phyloP scores from a whole-genome alignment of 2,329 filamentous ascomycete species.

The Teratosphaeriaceae sp. region DNA sequence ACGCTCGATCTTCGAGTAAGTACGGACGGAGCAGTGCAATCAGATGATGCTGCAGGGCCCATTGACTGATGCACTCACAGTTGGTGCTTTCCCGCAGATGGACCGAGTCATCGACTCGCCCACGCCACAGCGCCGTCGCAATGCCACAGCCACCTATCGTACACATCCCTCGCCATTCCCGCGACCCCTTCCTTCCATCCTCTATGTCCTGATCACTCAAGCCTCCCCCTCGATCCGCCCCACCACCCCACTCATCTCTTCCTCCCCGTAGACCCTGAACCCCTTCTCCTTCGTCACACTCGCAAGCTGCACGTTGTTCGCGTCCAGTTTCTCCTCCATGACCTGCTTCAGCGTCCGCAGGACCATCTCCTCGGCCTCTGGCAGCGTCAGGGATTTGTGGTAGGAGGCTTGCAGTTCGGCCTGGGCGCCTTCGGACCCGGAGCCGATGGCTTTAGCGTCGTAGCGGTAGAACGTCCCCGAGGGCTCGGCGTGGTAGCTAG shows the following conservation, averaged over 20 bases:
- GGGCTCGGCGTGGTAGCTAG: slow-evolving; percentile 88
- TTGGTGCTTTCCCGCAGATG: too few species aligned
- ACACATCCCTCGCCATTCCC: background rate
- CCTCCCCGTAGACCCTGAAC: slow-evolving; percentile 97
- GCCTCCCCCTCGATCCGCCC: slow-evolving; percentile 61
- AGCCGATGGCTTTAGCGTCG: slow-evolving; percentile 97
- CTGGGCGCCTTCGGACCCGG: slow-evolving; percentile 93
- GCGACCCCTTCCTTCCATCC: slow-evolving; percentile 24
- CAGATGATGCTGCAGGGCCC: too few species aligned
- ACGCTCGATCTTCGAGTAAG: too few species aligned
- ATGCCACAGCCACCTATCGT: background rate
- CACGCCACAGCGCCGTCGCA: slow-evolving; percentile 4
- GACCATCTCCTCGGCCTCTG: slow-evolving; percentile 88
- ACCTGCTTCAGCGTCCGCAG: slow-evolving; percentile 99
- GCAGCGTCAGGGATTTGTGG: slow-evolving; percentile 91
- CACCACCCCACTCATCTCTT: slow-evolving; percentile 93
- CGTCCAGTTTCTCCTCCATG: slow-evolving; percentile 99
- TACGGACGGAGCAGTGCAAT: too few species aligned
- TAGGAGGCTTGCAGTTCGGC: slow-evolving; percentile 98
- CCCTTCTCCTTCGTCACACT: slow-evolving; percentile 97
- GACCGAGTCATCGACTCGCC: too few species aligned
- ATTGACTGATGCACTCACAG: too few species aligned
- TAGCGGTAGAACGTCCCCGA: slow-evolving; percentile 99
- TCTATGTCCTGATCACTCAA: too few species aligned
- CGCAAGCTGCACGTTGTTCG: slow-evolving; percentile 97